A percentile compares a stretch with the other conserved stretches of the same genome.
Conservation (phyloP, 2,329 filamentous ascomycete genomes). For the Curvularia sp. region DNA sequence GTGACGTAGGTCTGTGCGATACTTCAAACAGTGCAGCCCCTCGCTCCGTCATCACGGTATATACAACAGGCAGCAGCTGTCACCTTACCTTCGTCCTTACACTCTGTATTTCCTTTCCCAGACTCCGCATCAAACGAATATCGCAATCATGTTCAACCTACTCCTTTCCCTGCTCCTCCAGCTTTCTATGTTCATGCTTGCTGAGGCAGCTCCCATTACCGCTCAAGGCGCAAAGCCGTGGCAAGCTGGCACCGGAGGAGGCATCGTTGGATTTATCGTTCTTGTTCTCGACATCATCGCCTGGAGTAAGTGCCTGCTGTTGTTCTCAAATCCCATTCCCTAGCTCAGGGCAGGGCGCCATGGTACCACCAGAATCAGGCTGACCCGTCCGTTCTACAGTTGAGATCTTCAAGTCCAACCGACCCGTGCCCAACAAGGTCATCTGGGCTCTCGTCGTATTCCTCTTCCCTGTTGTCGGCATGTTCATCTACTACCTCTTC, state of each 20-base stretch:
- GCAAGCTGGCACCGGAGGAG: conserved; percentile 68
- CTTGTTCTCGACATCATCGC: conserved; percentile 68
- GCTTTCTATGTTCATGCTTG: conserved; percentile 59
- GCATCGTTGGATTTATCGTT: conserved; percentile 67
- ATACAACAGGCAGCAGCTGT: conserved; percentile 22
- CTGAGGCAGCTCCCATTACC: conserved; percentile 57
- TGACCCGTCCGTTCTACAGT: conserved; percentile 53
- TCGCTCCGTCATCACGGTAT: conserved; percentile 17
- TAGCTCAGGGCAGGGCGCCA: background rate
- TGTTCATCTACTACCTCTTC: conserved; percentile 70
- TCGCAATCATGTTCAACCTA: conserved; percentile 42
- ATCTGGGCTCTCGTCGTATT: conserved; percentile 70
- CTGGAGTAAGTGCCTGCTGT: conserved; percentile 59
- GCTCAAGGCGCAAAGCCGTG: conserved; percentile 55
- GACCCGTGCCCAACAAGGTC: conserved; percentile 64
- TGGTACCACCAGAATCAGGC: conserved; percentile 5
- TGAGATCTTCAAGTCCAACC: conserved; percentile 69
- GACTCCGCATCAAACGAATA: background rate
- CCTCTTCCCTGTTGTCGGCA: conserved; percentile 67
- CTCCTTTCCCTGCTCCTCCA: conserved; percentile 58
- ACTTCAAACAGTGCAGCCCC: conserved; percentile 17
- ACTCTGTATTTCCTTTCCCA: background rate
- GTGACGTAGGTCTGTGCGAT: conserved; percentile 25
- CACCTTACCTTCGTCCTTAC: background rate
- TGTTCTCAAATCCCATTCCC: background rate